Evolutionary conservation across 2,329 filamentous ascomycete species (phyloP), one percentile per base, ranked within the genome.

Genomic region (Tolypocladium paradoxum): DNA sequence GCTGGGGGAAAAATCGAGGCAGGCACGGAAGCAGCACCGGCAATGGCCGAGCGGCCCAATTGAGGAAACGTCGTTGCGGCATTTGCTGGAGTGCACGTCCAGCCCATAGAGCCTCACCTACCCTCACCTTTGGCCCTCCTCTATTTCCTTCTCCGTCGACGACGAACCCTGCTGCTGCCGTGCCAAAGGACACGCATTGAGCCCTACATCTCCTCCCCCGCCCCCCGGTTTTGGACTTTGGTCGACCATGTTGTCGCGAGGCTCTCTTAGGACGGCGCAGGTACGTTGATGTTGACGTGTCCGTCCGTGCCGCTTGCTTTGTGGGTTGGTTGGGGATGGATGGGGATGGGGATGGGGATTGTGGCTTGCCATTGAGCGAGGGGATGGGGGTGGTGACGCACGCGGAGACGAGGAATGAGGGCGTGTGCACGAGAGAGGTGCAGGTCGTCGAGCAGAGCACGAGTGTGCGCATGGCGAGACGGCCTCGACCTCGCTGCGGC

Each of bases 211-310:
- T 50, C 22, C 43, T 36, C 37, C 38, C 33, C 16, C 8, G 27
- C 18, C 37, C 22, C 36, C 34, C 24, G 24, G 9, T 14, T 31
- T n/a, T 48, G 9, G 31, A 33, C n/a, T 11, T 47, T 6, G 27
- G n/a, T 9, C 31, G 31, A 77, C 64, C 59, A 83, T 83, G 79
- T 67, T 83, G 70, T 81, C 79, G 68, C 77, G 78, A 71, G 76
- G 74, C 71, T 77, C 79, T 65, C 61, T 74, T 61, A 68, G 76
- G 68, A 71, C 77, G 69, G 77, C 78, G 62, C 76, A 81, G 78
- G 79, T 82, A 76, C 60, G 74, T 72, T 43, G 27, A 9, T 54
- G 29, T 57, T 52, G 4, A 50, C 43, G 53, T 50, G 50, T 53
- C 33, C n/a, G 50, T 53, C 33, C n/a, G 14, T n/a, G 33, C 45